These are phyloP conservation scores for Aspergillus niger DNA, from an alignment of 2,329 filamentous ascomycete species.

Conservation along the genomic window DNA sequence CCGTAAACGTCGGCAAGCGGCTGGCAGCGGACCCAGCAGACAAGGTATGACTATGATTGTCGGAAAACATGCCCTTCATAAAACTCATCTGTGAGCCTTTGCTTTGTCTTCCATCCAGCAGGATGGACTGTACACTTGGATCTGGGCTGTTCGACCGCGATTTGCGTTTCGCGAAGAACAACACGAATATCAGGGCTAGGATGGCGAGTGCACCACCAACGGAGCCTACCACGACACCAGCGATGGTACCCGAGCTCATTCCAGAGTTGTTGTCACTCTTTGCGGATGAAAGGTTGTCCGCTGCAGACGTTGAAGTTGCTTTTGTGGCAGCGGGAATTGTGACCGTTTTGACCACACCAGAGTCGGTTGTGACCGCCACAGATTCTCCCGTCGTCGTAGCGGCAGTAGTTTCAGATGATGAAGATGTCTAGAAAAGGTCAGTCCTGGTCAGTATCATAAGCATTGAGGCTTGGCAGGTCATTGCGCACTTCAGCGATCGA, in stretches of 20 bases:
- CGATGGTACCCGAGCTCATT: conserved; percentile 45
- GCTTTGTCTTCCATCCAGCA: conserved; percentile 35
- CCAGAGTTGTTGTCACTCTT: conserved; percentile 23
- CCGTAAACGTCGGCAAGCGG: conserved; percentile 41
- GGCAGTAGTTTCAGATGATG: conserved; percentile 17
- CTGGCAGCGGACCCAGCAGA: conserved; percentile 26
- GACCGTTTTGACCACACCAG: conserved; percentile 33
- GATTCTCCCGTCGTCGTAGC: conserved; percentile 9
- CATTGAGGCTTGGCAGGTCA: neutral
- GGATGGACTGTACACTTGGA: conserved; percentile 33
- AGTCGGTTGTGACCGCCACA: conserved; percentile 26
- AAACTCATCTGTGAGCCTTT: conserved; percentile 40
- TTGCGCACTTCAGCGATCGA: neutral
- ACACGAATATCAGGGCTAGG: conserved; percentile 40
- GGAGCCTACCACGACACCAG: conserved; percentile 48
- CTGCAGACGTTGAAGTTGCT: conserved; percentile 21
- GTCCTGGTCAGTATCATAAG: neutral
- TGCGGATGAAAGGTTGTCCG: conserved; percentile 11
- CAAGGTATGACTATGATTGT: conserved; percentile 29
- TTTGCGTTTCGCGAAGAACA: conserved; percentile 43
- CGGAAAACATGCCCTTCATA: conserved; percentile 35
- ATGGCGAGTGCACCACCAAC: conserved; percentile 42
- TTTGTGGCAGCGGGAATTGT: conserved; percentile 22
- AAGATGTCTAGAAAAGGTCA: conserved; percentile 15
- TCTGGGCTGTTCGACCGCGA: conserved; percentile 31